These are phyloP conservation scores for Nigrograna mackinnonii DNA, from an alignment of 2,329 filamentous ascomycete species.

Conservation along the genomic window DNA sequence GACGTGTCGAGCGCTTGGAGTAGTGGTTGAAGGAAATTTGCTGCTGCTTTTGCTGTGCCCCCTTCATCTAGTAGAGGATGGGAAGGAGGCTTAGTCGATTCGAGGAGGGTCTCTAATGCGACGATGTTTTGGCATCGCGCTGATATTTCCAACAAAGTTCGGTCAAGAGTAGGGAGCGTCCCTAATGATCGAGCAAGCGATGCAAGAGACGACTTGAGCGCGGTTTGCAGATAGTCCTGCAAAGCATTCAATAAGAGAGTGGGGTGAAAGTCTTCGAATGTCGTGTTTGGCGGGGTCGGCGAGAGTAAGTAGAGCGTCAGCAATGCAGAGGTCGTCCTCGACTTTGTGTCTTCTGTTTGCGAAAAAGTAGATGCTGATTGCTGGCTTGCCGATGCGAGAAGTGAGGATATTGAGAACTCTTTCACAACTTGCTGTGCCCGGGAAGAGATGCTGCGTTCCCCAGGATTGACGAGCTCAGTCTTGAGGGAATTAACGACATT, in stretches of 20 bases:
- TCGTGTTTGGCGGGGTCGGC: constrained; percentile 59
- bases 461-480: constrained; percentile 69
- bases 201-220: constrained; percentile 77
- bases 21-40: constrained; percentile 71
- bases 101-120: constrained; percentile 80
- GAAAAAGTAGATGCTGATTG: constrained; percentile 54
- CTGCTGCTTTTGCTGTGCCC: constrained; percentile 37
- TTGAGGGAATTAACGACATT: constrained; percentile 73
- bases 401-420: constrained; percentile 76
- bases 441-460: constrained; percentile 73
- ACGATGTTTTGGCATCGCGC: constrained; percentile 88
- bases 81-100: constrained; percentile 65
- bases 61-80: constrained; percentile 66
- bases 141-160: constrained; percentile 79
- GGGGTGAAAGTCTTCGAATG: constrained; percentile 60
- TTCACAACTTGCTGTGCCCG: constrained; percentile 78
- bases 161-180: constrained; percentile 79
- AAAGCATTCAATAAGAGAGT: constrained; percentile 74
- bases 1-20: constrained; percentile 82
- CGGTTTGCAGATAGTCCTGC: constrained; percentile 79
- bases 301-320: constrained; percentile 81
- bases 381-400: constrained; percentile 43
- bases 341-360: constrained; percentile 74
- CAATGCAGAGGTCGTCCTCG: constrained; percentile 73
- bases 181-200: constrained; percentile 75